Base-by-base conservation (phyloP, 371 early-diverging fungal genomes). In the Mortierella sp. region DNA sequence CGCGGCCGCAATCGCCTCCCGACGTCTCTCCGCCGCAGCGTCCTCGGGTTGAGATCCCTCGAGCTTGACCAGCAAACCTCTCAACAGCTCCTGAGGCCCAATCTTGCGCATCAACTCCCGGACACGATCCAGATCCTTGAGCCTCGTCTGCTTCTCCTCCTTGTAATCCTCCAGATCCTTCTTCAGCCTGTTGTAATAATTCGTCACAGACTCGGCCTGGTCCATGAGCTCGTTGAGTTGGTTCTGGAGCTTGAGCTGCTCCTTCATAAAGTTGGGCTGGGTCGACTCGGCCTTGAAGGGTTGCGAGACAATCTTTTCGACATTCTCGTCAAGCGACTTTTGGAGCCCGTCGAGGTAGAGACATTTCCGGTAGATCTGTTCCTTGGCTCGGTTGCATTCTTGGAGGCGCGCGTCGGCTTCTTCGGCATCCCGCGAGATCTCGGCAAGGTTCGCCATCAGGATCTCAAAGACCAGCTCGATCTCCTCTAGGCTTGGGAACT, bases 381-480 rank as follows among this genome's bases (percentile, higher is more conserved):
- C 89, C 79, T 93, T 93, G 70, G 79, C 88, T 10, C 76, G 77
- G 71, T 78, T 74, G 5, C 91, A 80, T 57, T 88, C 87, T 11
- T 88, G 85, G 0, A 88, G 72, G 26, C 90, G 88, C 3, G 77
- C 59, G 5, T 88, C 89, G n/a, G 90, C 85, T 26, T 88, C 87
- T 37, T 89, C 89, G 1, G 92, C 82, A 75, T 93, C 93, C 10
- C 89, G 90, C 70, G 91, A 90, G 40, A 93, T 90, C 77, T 93
- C 93, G n/a, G 83, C 87, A 8, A 91, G 77, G 74, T 93, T 93
- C 24, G 92, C 86, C 70, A 89, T 89, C 48, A 90, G 71, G 43
- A 93, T 92, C 43, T 91, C 93, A 81, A 91, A 93, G 5, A 88
- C 82, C 19, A 93, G 81, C 51, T 93, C 93, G 10, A 93, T 88